Percentiles rank a stretch among this genome's conserved stretches.
Conservation (phyloP, 345 rosid genomes). For the Geranium rotundifolium region DNA sequence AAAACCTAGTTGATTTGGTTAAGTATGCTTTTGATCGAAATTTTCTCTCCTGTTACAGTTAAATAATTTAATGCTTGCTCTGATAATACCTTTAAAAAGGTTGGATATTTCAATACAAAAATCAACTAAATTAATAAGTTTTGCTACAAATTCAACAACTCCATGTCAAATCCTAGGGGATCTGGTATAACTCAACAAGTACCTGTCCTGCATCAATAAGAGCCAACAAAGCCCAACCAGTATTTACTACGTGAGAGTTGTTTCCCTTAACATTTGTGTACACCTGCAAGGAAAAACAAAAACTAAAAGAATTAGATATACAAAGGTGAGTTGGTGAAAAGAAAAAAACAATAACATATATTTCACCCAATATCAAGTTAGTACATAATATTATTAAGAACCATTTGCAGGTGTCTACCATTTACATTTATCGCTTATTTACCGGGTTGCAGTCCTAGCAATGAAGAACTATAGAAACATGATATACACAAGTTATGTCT, state of each 20-base stretch:
- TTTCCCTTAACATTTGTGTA: slow-evolving; percentile 27
- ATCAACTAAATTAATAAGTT: background rate
- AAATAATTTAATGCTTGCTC: background rate
- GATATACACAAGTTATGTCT: background rate
- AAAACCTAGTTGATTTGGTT: background rate
- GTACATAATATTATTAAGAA: background rate
- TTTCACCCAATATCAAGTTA: background rate
- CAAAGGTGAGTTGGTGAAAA: background rate
- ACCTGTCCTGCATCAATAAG: slow-evolving; percentile 48
- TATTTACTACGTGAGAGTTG: slow-evolving; percentile 29
- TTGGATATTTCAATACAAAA: background rate
- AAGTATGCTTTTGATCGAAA: background rate
- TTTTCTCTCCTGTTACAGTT: background rate
- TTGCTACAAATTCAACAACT: background rate
- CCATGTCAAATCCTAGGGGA: background rate
- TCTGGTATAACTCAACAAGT: background rate
- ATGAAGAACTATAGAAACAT: background rate
- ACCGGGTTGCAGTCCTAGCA: background rate
- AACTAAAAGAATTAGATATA: background rate
- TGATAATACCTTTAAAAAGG: background rate
- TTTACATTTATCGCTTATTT: background rate
- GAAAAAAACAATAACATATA: background rate
- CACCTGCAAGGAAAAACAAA: slow-evolving; percentile 17
- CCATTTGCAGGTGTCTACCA: background rate
- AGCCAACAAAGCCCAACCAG: slow-evolving; percentile 42